A percentile compares a stretch with the other conserved stretches of the same genome.
Conservation (phyloP, 768 basidiomycete genomes). For the Hericium coralloides region DNA sequence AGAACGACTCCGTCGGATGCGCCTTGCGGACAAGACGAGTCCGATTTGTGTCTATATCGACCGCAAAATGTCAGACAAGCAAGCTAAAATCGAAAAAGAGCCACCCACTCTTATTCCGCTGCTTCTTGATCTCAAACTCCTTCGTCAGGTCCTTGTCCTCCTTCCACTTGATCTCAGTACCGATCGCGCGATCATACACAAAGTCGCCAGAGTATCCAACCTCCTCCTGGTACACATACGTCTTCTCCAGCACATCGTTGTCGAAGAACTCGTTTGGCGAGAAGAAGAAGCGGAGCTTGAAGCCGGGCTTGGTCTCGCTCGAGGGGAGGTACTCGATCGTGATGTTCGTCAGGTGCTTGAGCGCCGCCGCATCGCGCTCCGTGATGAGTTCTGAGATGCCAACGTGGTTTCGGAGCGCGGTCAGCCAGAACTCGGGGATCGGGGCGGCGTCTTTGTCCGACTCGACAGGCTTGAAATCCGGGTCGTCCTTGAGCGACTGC, state of each 20-base stretch:
- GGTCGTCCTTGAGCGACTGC: conserved; percentile 67
- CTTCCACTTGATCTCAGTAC: conserved; percentile 93
- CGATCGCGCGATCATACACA: conserved; percentile 89
- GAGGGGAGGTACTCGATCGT: conserved; percentile 65
- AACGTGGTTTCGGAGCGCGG: conserved; percentile 86
- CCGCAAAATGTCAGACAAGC: not conserved
- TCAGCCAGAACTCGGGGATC: conserved; percentile 98
- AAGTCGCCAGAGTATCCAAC: conserved; percentile 96
- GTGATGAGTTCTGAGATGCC: conserved; percentile 85
- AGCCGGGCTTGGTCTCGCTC: conserved; percentile 72
- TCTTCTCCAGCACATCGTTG: conserved; percentile 80
- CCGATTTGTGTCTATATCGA: conserved; percentile 61
- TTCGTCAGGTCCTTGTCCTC: conserved; percentile 97
- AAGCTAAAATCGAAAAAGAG: too few relatives aligned
- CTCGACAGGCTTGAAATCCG: conserved; percentile 49
- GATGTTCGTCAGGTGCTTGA: conserved; percentile 78
- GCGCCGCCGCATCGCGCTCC: conserved; percentile 81
- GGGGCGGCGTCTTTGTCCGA: conserved; percentile 28
- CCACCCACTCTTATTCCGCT: conserved; percentile 87
- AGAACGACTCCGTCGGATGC: conserved; percentile 90
- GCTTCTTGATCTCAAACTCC: conserved; percentile 98
- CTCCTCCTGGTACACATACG: conserved; percentile 87
- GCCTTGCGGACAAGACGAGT: conserved; percentile 81
- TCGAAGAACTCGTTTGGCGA: conserved; percentile 80
- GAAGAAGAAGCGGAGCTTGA: conserved; percentile 84